A percentile compares a stretch with the other conserved stretches of the same genome.
Evolutionary conservation across 1,139 yeast species (phyloP).

Genomic region (Blastobotrys aristatus): DNA sequence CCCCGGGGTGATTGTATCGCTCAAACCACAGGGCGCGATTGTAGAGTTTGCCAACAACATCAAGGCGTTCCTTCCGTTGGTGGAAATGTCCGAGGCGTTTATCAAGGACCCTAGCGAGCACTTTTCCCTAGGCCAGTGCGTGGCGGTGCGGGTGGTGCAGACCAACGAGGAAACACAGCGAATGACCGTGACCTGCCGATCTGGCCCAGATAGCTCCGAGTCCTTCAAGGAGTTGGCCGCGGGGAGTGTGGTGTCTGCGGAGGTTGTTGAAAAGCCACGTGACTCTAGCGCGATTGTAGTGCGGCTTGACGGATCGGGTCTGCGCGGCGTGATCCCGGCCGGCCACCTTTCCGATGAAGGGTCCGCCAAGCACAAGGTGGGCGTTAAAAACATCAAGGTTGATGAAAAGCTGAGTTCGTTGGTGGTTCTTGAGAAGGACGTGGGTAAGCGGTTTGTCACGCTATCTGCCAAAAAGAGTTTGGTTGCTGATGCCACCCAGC

Average conservation of each 20-base stretch:
- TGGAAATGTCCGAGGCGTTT: slow-evolving; percentile 86
- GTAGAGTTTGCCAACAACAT: slow-evolving; percentile 77
- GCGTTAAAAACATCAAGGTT: slow-evolving; percentile 78
- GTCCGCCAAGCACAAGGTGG: slow-evolving; percentile 75
- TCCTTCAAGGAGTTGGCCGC: slow-evolving; percentile 47
- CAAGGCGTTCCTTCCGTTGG: slow-evolving; percentile 75
- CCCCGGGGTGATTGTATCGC: slow-evolving; percentile 67
- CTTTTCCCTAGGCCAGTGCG: slow-evolving; percentile 79
- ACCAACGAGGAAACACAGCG: slow-evolving; percentile 53
- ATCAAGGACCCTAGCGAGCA: slow-evolving; percentile 74
- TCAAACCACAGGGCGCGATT: slow-evolving; percentile 73
- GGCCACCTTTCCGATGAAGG: slow-evolving; percentile 79
- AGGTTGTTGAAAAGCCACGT: slow-evolving; percentile 68
- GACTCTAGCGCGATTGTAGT: slow-evolving; percentile 48
- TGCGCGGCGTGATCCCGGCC: slow-evolving; percentile 66
- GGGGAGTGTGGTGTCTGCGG: slow-evolving; percentile 63
- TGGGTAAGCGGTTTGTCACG: slow-evolving; percentile 53
- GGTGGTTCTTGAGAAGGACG: slow-evolving; percentile 64
- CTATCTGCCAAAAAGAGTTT: slow-evolving; percentile 64
- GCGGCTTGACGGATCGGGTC: slow-evolving; percentile 50
- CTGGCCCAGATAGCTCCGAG: slow-evolving; percentile 42
- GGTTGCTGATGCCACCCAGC: slow-evolving; percentile 55
- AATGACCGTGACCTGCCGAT: slow-evolving; percentile 68
- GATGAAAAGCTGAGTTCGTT: slow-evolving; percentile 59
- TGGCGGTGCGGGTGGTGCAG: slow-evolving; percentile 58